phyloP scores from a whole-genome alignment of 2,329 filamentous ascomycete genomes.

The Geosmithia flava region DNA sequence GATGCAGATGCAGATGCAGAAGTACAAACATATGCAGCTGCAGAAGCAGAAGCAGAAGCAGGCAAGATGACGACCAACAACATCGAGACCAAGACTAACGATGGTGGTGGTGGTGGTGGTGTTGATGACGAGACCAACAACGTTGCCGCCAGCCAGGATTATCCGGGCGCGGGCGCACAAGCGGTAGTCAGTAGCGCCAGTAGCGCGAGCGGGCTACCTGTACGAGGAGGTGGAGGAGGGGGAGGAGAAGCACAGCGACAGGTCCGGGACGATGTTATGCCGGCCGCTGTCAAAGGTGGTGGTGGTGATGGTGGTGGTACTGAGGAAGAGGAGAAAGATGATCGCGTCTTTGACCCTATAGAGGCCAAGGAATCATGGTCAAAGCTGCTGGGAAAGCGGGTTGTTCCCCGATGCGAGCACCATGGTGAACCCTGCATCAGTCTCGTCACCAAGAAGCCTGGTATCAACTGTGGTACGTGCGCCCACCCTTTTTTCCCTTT shows the following conservation, averaged over 20 bases:
- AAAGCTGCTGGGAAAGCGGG: conserved; percentile 65
- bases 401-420: conserved; percentile 67
- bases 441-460: conserved; percentile 77
- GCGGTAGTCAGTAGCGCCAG: not conserved
- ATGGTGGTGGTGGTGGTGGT: too few species aligned
- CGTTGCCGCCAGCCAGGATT: not conserved
- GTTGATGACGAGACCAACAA: not conserved
- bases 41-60: too few species aligned
- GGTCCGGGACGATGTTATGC: not conserved
- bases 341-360: conserved; percentile 50
- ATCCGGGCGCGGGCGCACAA: not conserved
- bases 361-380: conserved; percentile 74
- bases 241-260: too few species aligned
- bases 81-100: too few species aligned
- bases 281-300: not conserved
- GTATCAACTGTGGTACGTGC: conserved; percentile 59
- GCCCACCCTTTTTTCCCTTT: not conserved
- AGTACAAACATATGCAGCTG: too few species aligned
- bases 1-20: too few species aligned
- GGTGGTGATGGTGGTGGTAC: not conserved
- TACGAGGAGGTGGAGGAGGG: too few species aligned
- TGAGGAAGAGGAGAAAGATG: conserved; percentile 14
- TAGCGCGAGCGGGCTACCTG: not conserved
- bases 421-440: conserved; percentile 75
- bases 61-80: too few species aligned